Evolutionary conservation across 2,329 filamentous ascomycete species (phyloP).

Genomic region (Cytospora chrysosperma): DNA sequence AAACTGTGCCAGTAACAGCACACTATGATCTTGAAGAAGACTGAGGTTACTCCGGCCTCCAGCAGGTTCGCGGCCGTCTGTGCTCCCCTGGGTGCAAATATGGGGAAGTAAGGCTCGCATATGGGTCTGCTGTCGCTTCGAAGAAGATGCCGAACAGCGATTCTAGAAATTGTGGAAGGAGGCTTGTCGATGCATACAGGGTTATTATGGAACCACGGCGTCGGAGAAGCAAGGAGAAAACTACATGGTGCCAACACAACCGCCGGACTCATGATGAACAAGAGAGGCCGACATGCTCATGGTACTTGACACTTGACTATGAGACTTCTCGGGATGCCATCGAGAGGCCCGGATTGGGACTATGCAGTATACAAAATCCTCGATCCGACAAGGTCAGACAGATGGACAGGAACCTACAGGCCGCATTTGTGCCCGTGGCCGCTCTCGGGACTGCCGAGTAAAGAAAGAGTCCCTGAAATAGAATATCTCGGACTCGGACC

Average conservation of each 20-base stretch:
- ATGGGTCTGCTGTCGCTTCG: constrained; percentile 15
- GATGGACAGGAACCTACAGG: constrained; percentile 8
- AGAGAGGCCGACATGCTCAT: neutral
- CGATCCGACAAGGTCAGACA: constrained; percentile 4
- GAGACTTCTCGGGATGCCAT: neutral
- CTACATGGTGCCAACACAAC: neutral
- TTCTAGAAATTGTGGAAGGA: neutral
- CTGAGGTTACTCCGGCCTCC: constrained; percentile 6
- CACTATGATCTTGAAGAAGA: neutral
- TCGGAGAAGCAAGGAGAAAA: neutral
- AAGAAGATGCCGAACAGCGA: constrained; percentile 13
- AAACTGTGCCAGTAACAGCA: neutral
- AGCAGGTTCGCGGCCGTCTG: neutral
- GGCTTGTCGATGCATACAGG: neutral
- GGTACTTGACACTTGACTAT: constrained; percentile 14
- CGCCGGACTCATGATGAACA: neutral
- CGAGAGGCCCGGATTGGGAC: neutral
- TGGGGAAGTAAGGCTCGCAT: constrained; percentile 6
- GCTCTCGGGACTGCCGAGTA: neutral
- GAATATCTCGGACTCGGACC: neutral
- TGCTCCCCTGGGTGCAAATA: constrained; percentile 2
- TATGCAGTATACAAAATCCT: constrained; percentile 12
- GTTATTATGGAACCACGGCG: neutral
- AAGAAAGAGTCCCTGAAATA: neutral
- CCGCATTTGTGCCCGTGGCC: constrained; percentile 7